Evolutionary conservation across 2,329 filamentous ascomycete species (phyloP), one percentile per base, ranked within the genome.

Genomic region (Sclerotiophoma versabilis): DNA sequence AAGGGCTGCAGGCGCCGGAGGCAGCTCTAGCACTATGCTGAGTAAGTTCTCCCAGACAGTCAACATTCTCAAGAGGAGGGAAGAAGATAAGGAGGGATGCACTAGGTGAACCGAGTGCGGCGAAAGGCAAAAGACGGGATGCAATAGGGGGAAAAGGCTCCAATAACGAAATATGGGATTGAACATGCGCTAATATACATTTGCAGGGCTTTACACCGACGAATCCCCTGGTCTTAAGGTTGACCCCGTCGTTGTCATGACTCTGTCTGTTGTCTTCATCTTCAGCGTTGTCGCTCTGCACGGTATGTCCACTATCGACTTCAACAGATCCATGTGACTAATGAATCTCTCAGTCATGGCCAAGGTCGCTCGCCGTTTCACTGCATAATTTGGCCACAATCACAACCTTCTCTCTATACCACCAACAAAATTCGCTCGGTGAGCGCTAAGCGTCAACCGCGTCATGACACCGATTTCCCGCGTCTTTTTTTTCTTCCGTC

Each of bases 281-380:
- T 97, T 99, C 82, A 95, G 90, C 73, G 95, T 99, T 74, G 95
- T 99, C 72, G 93, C 92, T 67, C 84, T 99, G 74, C 95, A 99
- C 81, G 92, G 95, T 98, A 87, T 69, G 91, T 30, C 5, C 20
- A 29, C 10, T 9, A 14, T 10, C 11, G 20, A 3, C 20, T 19
- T 43, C 11, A 1, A 5, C 11, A 1, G 23, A 8, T 9, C 5
- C 32, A 25, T n/a, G 14, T 29, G 30, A 38, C 65, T 67, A 49
- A 69, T 68, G 52, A 32, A 42, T 4, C 23, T 36, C 50, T 42
- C 62, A 97, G 93, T 97, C 76, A 95, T 97, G 76, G 93, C 93
- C 77, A 97, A 97, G 84, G 81, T 97, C 74, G 96, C 92, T 69
- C 89, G 92, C 80, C 89, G 89, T 78, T 96, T 96, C 84, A 85